phyloP scores from a whole-genome alignment of 305 asterid species.

The Coffea humblotiana region DNA sequence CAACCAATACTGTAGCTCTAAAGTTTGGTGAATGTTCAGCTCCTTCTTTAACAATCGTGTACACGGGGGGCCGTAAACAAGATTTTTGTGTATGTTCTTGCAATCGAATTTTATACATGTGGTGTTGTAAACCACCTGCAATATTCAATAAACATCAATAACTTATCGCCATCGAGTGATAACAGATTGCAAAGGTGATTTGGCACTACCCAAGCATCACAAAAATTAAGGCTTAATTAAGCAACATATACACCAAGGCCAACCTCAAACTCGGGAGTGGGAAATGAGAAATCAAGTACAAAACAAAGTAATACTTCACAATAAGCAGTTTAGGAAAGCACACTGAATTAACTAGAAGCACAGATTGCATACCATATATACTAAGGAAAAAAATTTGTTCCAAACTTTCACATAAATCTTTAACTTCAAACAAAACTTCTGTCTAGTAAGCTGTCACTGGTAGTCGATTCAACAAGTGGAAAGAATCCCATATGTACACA shows the following conservation, averaged over 20 bases:
- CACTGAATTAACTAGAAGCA: neutral
- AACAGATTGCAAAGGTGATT: neutral
- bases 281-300: neutral
- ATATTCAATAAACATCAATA: neutral
- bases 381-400: neutral
- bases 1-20: slow-evolving; percentile 45
- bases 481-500: neutral
- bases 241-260: neutral
- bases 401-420: neutral
- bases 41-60: slow-evolving; percentile 36
- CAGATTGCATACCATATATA: neutral
- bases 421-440: neutral
- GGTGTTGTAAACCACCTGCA: slow-evolving; percentile 5
- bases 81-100: slow-evolving; percentile 44
- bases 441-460: neutral
- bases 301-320: neutral
- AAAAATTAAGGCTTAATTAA: neutral
- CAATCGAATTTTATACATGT: slow-evolving; percentile 34
- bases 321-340: neutral
- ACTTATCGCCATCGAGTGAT: neutral
- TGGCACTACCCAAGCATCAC: neutral
- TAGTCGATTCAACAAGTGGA: neutral
- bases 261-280: neutral
- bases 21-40: slow-evolving; percentile 36
- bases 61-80: slow-evolving; percentile 41